Percentiles rank a stretch among this genome's conserved stretches.
Evolutionary conservation across 2,329 filamentous ascomycete genomes (phyloP).

Genomic region (Trichoderma oligosporum): DNA sequence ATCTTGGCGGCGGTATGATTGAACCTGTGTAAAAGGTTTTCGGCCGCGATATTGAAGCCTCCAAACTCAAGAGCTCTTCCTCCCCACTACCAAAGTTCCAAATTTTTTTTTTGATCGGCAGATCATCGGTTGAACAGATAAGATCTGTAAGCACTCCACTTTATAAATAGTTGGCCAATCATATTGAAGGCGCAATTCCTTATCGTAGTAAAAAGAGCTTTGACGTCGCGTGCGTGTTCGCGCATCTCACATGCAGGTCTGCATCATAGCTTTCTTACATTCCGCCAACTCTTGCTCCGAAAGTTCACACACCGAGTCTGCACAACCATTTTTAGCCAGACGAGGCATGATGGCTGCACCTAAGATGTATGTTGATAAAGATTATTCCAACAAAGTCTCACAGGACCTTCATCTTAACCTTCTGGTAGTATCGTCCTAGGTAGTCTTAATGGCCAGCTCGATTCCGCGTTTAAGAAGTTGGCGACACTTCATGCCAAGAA

Average conservation of each 20-base stretch:
- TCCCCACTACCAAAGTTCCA: slow-evolving; percentile 31
- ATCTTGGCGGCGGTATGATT: slow-evolving; percentile 44
- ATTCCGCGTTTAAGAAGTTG: slow-evolving; percentile 74
- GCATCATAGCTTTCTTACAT: not conserved
- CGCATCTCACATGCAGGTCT: slow-evolving; percentile 14
- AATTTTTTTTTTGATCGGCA: slow-evolving; percentile 37
- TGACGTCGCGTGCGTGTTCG: slow-evolving; percentile 15
- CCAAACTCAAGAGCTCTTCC: slow-evolving; percentile 24
- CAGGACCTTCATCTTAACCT: not conserved
- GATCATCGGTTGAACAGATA: slow-evolving; percentile 37
- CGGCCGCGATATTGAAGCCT: slow-evolving; percentile 23
- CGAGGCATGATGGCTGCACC: slow-evolving; percentile 41
- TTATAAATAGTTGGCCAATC: slow-evolving; percentile 30
- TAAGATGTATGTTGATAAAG: slow-evolving; percentile 43
- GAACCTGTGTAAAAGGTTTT: slow-evolving; percentile 26
- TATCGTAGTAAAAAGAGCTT: slow-evolving; percentile 26
- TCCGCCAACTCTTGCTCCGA: not conserved
- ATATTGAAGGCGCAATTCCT: slow-evolving; percentile 31
- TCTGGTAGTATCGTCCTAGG: slow-evolving; percentile 70
- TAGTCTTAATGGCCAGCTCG: slow-evolving; percentile 73
- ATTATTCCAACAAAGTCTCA: not conserved
- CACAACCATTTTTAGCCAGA: not conserved
- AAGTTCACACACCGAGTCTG: not conserved
- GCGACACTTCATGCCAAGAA: slow-evolving; percentile 80
- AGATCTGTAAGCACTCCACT: slow-evolving; percentile 24